phyloP scores from a whole-genome alignment of 192 early-diverging fungal species.

The Backusella tuberculispora region DNA sequence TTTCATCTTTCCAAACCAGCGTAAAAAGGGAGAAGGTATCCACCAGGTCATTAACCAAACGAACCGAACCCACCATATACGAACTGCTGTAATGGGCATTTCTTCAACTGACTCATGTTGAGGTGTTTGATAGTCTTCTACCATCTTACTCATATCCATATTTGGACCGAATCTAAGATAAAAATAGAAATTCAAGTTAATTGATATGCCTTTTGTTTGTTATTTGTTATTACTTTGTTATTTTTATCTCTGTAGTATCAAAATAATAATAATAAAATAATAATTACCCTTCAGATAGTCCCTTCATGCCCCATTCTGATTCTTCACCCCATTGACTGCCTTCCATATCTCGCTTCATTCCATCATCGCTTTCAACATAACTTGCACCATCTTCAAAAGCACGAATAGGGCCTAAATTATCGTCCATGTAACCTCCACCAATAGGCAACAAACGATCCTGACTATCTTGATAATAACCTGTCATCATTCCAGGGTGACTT shows the following conservation, averaged over 20 bases:
- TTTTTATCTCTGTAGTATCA: neutral
- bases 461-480: conserved; percentile 24
- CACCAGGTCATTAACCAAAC: conserved; percentile 92
- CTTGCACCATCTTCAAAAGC: conserved; percentile 40
- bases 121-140: conserved; percentile 44
- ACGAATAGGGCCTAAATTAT: conserved; percentile 5
- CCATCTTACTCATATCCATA: conserved; percentile 49
- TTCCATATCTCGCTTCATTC: conserved; percentile 41
- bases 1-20: conserved; percentile 78
- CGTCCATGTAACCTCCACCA: conserved; percentile 2
- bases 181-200: conserved; percentile 10
- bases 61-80: conserved; percentile 73
- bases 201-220: conserved; percentile 9
- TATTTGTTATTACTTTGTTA: conserved; percentile 9
- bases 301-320: conserved; percentile 51
- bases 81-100: conserved; percentile 51
- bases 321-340: conserved; percentile 50
- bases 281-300: conserved; percentile 47
- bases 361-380: conserved; percentile 50
- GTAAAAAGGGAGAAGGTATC: conserved; percentile 68
- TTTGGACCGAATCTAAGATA: conserved; percentile 44
- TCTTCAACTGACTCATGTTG: conserved; percentile 58
- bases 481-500: neutral
- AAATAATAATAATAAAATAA: neutral
- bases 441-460: conserved; percentile 19